Percentiles rank a stretch among this genome's conserved stretches.
Evolutionary conservation across 1,284 basidiomycete species (phyloP).

Genomic region (Boletus semigastroideus): DNA sequence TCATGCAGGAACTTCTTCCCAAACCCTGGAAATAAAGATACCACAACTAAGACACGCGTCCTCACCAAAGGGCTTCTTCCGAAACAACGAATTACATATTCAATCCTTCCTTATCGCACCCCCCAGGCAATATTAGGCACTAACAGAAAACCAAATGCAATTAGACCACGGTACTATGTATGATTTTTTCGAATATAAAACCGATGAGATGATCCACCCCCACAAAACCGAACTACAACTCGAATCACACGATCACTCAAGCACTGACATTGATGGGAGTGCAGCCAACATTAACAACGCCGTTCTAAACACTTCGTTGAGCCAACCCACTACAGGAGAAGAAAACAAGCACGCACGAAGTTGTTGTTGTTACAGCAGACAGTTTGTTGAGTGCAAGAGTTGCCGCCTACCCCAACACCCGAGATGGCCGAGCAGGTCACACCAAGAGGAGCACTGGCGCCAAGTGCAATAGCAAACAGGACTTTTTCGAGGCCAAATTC

Average conservation of each 20-base stretch:
- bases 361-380: slow-evolving; percentile 12
- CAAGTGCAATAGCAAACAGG: background rate
- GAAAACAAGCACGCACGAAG: slow-evolving; percentile 1
- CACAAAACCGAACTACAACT: background rate
- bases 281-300: slow-evolving; percentile 13
- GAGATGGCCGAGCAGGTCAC: background rate
- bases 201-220: background rate
- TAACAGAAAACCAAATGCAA: background rate
- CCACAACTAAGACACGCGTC: no score
- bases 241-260: background rate
- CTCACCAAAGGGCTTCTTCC: no score
- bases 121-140: background rate
- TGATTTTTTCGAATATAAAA: background rate
- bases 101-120: no score
- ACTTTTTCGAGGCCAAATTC: background rate
- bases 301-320: slow-evolving; percentile 5
- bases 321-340: fast-evolving
- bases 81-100: no score
- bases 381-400: slow-evolving; percentile 7
- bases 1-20: no score
- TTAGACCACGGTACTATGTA: background rate
- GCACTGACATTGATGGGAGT: slow-evolving; percentile 7
- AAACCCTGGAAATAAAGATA: no score
- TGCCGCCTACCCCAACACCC: background rate
- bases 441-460: no score